phyloP scores from a whole-genome alignment of 371 early-diverging fungal genomes.

The Chytridium lagenaria region DNA sequence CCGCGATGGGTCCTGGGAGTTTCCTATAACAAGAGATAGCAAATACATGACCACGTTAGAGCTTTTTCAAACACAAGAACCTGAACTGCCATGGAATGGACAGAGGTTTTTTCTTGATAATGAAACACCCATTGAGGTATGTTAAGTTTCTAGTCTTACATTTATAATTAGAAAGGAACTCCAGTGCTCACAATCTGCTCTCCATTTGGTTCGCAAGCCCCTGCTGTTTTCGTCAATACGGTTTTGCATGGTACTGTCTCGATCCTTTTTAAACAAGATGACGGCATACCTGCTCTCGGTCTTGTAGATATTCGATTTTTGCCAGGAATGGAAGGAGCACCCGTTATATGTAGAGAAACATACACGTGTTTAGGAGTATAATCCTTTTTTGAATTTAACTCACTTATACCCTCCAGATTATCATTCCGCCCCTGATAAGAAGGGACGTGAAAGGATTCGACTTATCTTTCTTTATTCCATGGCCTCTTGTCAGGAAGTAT shows the following conservation, averaged over 20 bases:
- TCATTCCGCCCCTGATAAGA: slow-evolving; percentile 9
- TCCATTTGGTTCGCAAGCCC: slow-evolving; percentile 20
- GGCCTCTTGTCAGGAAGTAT: not conserved
- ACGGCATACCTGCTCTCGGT: not conserved
- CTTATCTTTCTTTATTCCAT: slow-evolving; percentile 12
- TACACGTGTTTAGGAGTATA: not conserved
- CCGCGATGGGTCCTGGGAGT: not conserved
- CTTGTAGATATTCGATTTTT: not conserved
- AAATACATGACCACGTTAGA: no score
- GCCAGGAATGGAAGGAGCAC: slow-evolving; percentile 18
- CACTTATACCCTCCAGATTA: not conserved
- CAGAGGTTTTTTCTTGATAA: no score
- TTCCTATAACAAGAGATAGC: not conserved
- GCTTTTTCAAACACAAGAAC: no score
- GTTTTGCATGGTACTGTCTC: not conserved
- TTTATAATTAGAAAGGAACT: slow-evolving; percentile 7
- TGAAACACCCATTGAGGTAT: not conserved
- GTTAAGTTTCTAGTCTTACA: no score
- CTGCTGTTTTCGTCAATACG: slow-evolving; percentile 6
- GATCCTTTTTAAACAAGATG: not conserved
- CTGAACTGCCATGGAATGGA: no score
- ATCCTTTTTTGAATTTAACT: not conserved
- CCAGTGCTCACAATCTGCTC: not conserved
- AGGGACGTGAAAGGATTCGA: not conserved
- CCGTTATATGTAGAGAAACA: not conserved